phyloP scores from a whole-genome alignment of 805 yeast genomes.

The Candida gorgasii region DNA sequence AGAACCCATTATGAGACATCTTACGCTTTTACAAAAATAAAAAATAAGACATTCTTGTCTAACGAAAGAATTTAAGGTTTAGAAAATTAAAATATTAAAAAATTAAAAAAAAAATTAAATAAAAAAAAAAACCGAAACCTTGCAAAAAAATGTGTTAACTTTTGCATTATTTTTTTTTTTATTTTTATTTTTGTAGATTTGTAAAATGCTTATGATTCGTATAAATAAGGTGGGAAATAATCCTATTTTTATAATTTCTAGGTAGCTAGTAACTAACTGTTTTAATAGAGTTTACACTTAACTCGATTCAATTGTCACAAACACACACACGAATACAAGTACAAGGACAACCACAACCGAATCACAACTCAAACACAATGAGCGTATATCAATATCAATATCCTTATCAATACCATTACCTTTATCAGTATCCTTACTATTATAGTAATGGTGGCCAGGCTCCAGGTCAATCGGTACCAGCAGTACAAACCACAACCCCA shows the following conservation, averaged over 20 bases:
- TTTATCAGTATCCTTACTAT: slow-evolving; percentile 13
- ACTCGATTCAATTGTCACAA: too few relatives aligned
- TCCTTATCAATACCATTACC: slow-evolving; percentile 13
- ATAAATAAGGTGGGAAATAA: slow-evolving; percentile 2
- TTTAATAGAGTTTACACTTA: too few relatives aligned
- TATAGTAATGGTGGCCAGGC: slow-evolving; percentile 2
- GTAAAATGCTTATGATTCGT: not conserved
- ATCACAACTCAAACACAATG: slow-evolving; percentile 9
- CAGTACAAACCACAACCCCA: not conserved
- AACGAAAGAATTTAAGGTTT: slow-evolving; percentile 9
- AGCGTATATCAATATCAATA: slow-evolving; percentile 14
- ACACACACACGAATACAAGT: too few relatives aligned
- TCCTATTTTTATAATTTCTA: too few relatives aligned
- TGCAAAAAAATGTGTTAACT: too few relatives aligned
- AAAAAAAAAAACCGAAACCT: too few relatives aligned
- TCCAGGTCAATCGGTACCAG: not conserved
- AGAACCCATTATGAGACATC: not conserved
- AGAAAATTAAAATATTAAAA: too few relatives aligned
- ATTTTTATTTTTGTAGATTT: not conserved
- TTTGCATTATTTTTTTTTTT: too few relatives aligned
- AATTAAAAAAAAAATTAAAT: too few relatives aligned
- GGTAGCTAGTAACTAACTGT: too few relatives aligned
- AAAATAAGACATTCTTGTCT: not conserved
- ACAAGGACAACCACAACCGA: too few relatives aligned
- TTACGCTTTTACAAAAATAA: too few relatives aligned